Evolutionary conservation across 2,329 filamentous ascomycete genomes (phyloP), one percentile per base, ranked within the genome.

Genomic region (Colletotrichum liaoningense): DNA sequence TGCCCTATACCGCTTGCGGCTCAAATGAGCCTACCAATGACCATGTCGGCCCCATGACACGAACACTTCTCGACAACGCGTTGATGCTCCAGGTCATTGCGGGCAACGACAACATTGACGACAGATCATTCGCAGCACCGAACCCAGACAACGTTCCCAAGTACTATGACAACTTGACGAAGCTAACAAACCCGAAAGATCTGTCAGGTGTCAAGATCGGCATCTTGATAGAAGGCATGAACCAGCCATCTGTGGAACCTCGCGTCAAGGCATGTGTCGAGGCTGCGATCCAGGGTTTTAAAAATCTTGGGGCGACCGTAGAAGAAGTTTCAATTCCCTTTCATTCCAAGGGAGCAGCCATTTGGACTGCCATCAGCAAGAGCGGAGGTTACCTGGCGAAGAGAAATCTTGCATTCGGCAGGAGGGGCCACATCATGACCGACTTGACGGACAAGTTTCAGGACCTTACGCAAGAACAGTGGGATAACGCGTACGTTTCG

Each of bases 291-390:
- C 72, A 78, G 16, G 80, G 74, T 55, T 84, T 88, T 75, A 69
- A 75, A 30, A 78, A 81, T 11, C 80, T 84, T 8, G 86, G 87
- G 1, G 86, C 86, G 2, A 77, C 79, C 8, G 84, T 89, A 5
- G 74, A 81, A 4, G 83, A 87, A 8, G 75, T 88, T 1, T 86
- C 84, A 0, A 79, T 89, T 3, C 86, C 87, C 0, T 80, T 88
- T 75, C 88, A 90, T 75, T 76, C 81, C 4, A 77, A 85, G 6
- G 88, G 86, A 0, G 83, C 86, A 0, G 78, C 84, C 0, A 84
- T 89, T 62, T 89, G 87, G 87, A 88, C 86, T 81, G 81, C 0
- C 75, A 81, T 38, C 78, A 62, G 65, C 46, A 58, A 71, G 42
- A 55, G 63, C 1, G 68, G 68, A 8, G 68, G 68, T 9, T 71